phyloP scores from a whole-genome alignment of 176 grass and related monocot species.

The Cenchrus purpureus region DNA sequence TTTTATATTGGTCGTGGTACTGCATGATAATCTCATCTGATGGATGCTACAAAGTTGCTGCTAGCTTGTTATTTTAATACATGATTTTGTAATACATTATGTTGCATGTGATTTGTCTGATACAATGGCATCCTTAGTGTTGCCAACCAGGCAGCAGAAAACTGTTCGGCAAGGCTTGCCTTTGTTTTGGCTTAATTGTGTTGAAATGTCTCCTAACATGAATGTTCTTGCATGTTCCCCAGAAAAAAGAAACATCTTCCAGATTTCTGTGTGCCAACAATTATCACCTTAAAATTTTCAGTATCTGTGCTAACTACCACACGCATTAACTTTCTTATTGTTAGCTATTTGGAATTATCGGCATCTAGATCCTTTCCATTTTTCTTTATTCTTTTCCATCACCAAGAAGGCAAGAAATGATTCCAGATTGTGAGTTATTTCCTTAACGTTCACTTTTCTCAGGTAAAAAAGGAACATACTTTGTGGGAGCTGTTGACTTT shows the following conservation, averaged over 20 bases:
- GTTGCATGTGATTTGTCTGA: neutral
- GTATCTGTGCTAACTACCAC: neutral
- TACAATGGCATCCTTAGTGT: neutral
- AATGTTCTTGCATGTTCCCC: neutral
- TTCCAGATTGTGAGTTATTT: conserved; percentile 24
- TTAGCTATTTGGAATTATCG: conserved; percentile 10
- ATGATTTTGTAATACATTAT: neutral
- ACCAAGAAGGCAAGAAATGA: conserved; percentile 4
- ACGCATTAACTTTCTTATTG: neutral
- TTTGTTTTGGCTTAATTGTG: neutral
- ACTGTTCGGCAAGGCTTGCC: neutral
- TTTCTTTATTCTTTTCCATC: neutral
- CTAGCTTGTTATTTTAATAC: neutral
- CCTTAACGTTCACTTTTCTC: conserved; percentile 38
- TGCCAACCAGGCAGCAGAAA: conserved; percentile 6
- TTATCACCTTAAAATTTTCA: neutral
- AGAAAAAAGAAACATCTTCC: neutral
- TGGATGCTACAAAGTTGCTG: conserved; percentile 4
- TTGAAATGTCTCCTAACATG: neutral
- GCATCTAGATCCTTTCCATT: neutral
- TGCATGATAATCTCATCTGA: neutral
- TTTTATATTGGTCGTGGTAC: neutral
- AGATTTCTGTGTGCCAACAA: neutral
- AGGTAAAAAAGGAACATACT: conserved; percentile 45
- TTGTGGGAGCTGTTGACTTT: conserved; percentile 70